Percentiles rank a stretch among this genome's conserved stretches.
Conservation (phyloP, 805 yeast genomes). For the Zygosaccharomyces bisporus region DNA sequence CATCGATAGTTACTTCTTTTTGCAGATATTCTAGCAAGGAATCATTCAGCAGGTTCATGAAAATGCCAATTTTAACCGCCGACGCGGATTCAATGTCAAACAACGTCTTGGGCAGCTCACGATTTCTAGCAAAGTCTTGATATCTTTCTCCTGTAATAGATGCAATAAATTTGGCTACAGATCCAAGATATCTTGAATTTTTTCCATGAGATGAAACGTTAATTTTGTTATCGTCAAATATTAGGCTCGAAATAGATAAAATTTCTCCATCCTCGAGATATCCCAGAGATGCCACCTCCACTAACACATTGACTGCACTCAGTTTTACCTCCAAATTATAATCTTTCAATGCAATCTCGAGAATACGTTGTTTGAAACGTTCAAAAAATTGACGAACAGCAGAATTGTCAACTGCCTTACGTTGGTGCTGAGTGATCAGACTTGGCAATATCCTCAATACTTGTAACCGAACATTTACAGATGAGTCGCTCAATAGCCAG, state of each 20-base stretch:
- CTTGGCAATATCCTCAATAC: slow-evolving; percentile 51
- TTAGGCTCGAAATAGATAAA: slow-evolving; percentile 41
- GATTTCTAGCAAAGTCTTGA: slow-evolving; percentile 38
- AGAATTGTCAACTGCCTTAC: slow-evolving; percentile 43
- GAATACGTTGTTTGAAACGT: slow-evolving; percentile 59
- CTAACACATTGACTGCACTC: slow-evolving; percentile 48
- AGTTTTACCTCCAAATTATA: slow-evolving; percentile 53
- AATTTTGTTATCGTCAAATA: slow-evolving; percentile 39
- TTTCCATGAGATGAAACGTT: slow-evolving; percentile 33
- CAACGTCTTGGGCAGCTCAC: slow-evolving; percentile 15
- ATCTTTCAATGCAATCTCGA: slow-evolving; percentile 59
- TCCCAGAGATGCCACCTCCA: slow-evolving; percentile 55
- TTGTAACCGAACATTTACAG: slow-evolving; percentile 57
- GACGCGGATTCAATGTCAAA: slow-evolving; percentile 18
- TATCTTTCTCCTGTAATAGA: slow-evolving; percentile 41
- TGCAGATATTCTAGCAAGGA: slow-evolving; percentile 24
- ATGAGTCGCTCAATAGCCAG: slow-evolving; percentile 76
- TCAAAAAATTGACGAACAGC: slow-evolving; percentile 78
- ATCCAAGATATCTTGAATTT: slow-evolving; percentile 37
- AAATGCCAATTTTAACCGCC: slow-evolving; percentile 26
- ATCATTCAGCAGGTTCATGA: slow-evolving; percentile 26
- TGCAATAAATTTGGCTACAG: slow-evolving; percentile 54
- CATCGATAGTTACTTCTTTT: slow-evolving; percentile 9
- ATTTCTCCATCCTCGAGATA: slow-evolving; percentile 60
- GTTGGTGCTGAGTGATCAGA: slow-evolving; percentile 43